phyloP scores from a whole-genome alignment of 371 early-diverging fungal species.

The Mortierella sp. region DNA sequence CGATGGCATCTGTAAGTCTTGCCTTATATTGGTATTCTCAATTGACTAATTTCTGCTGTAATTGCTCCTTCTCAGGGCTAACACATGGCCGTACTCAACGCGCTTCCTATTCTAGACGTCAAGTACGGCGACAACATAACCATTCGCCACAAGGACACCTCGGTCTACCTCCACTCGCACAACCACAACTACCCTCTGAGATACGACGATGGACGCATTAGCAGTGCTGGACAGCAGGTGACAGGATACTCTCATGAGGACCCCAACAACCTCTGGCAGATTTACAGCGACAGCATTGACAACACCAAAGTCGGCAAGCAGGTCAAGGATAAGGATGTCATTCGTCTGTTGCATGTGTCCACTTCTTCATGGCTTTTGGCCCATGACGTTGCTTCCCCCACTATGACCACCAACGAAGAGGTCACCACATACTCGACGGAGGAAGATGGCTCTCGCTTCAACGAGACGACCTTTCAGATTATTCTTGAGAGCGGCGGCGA shows the following conservation, averaged over 20 bases:
- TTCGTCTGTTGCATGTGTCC: conserved; percentile 70
- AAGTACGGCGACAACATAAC: conserved; percentile 87
- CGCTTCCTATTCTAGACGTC: conserved; percentile 66
- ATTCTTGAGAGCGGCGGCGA: conserved; percentile 67
- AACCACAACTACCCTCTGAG: conserved; percentile 85
- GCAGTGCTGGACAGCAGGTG: conserved; percentile 94
- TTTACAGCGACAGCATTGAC: conserved; percentile 64
- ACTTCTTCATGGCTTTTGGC: conserved; percentile 83
- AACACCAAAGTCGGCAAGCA: conserved; percentile 59
- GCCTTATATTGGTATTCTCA: too few relatives aligned
- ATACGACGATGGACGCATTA: conserved; percentile 94
- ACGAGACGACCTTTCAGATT: conserved; percentile 79
- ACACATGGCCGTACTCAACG: not conserved
- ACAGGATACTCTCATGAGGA: conserved; percentile 86
- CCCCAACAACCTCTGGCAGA: conserved; percentile 87
- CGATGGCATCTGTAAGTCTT: conserved; percentile 57
- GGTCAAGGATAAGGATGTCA: conserved; percentile 67
- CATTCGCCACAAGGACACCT: conserved; percentile 82
- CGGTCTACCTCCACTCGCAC: conserved; percentile 89
- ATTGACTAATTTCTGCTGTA: too few relatives aligned
- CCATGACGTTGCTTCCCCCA: conserved; percentile 98
- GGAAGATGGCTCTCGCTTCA: conserved; percentile 61
- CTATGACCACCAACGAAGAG: conserved; percentile 96
- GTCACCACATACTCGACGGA: conserved; percentile 81
- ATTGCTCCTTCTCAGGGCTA: not conserved